These are phyloP conservation scores for Cenchrus fungigraminus DNA, from an alignment of 176 grass and related monocot genomes.

Conservation along the genomic window DNA sequence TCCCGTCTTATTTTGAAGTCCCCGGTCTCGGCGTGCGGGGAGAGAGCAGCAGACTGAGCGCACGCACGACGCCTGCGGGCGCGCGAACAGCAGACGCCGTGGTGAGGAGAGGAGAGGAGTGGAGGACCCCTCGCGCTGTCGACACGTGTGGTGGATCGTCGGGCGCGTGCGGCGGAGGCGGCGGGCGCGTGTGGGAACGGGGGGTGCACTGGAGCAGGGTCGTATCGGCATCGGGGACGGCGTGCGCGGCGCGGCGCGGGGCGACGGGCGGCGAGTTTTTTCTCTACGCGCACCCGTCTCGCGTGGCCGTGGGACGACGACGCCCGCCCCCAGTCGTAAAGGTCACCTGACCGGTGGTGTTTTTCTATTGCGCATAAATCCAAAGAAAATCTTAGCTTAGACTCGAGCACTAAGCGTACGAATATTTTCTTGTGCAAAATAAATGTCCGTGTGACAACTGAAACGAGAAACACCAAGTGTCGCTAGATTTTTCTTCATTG, in stretches of 20 bases:
- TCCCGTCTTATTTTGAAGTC: slow-evolving; percentile 12
- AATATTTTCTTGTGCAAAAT: no score
- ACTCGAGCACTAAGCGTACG: no score
- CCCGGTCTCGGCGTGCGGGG: slow-evolving; percentile 45
- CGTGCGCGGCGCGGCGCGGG: background rate
- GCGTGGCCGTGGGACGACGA: no score
- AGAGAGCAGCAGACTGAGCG: background rate
- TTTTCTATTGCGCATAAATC: no score
- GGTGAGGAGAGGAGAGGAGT: background rate
- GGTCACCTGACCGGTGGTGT: no score
- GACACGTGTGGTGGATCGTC: background rate
- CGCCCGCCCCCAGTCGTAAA: no score
- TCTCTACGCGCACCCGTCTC: background rate
- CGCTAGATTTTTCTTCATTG: no score
- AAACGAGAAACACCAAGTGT: no score
- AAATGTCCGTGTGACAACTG: no score
- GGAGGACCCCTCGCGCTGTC: background rate
- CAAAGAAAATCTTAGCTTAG: no score
- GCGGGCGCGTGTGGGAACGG: background rate
- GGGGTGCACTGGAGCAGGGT: background rate
- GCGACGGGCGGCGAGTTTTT: background rate
- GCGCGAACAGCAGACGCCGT: background rate
- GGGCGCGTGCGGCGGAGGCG: background rate
- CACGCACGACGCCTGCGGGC: background rate
- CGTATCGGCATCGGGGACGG: background rate